A percentile compares a stretch with the other conserved stretches of the same genome.
phyloP scores from a whole-genome alignment of 352 stramenopile species.

The Plasmopara halstedii region DNA sequence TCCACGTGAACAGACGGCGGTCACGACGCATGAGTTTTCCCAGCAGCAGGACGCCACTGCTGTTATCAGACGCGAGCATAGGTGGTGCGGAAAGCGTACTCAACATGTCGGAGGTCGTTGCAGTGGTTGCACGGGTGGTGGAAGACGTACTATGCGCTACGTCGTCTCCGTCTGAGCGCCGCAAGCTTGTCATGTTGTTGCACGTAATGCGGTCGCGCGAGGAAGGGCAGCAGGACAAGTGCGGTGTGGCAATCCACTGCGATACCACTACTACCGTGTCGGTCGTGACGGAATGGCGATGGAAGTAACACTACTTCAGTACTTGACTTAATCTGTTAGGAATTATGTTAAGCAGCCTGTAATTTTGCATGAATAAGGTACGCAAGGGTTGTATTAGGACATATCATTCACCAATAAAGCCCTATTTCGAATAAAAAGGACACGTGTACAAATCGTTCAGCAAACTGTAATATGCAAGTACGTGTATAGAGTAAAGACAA shows the following conservation, averaged over 20 bases:
- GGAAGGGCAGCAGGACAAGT: constrained; percentile 3
- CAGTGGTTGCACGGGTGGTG: not conserved
- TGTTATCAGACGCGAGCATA: constrained; percentile 1
- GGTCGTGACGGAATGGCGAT: not conserved
- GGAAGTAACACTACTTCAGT: not conserved
- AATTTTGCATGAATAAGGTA: too few species aligned
- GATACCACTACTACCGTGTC: too few species aligned
- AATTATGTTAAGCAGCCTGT: not conserved
- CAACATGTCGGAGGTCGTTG: constrained; percentile 3
- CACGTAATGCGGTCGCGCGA: not conserved
- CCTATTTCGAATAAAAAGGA: too few species aligned
- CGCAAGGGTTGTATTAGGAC: too few species aligned
- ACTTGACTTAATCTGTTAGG: too few species aligned
- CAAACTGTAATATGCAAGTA: too few species aligned
- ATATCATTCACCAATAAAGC: too few species aligned
- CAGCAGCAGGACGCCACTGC: constrained; percentile 36
- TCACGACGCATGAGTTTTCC: constrained; percentile 72
- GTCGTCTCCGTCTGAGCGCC: constrained; percentile 11
- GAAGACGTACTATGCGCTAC: not conserved
- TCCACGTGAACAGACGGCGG: constrained; percentile 75
- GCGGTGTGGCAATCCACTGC: not conserved
- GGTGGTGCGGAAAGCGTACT: constrained; percentile 3
- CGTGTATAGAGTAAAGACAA: too few species aligned
- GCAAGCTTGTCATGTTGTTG: constrained; percentile 19
- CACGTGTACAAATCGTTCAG: too few species aligned